Conservation (phyloP, 2,329 filamentous ascomycete genomes). For the Monosporascus sp. region DNA sequence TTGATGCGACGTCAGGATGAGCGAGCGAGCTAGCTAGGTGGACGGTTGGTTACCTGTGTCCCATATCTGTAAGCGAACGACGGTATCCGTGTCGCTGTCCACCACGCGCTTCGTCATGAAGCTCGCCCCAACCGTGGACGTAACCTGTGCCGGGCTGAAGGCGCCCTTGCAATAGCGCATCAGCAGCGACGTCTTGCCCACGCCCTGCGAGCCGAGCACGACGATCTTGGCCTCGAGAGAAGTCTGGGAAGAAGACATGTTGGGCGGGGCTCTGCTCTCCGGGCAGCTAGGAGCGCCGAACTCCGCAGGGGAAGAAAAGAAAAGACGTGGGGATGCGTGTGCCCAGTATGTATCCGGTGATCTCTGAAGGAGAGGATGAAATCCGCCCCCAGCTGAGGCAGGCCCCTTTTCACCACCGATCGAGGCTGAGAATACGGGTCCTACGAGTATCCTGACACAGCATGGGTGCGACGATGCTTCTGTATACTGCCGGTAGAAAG, state of each 20-base stretch:
- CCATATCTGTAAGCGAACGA: slow-evolving; percentile 92
- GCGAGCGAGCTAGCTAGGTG: background rate
- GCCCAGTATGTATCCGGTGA: background rate
- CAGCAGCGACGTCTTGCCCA: slow-evolving; percentile 74
- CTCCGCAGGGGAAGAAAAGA: background rate
- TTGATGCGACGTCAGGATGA: slow-evolving; percentile 5
- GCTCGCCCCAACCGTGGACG: slow-evolving; percentile 72
- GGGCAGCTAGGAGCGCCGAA: background rate
- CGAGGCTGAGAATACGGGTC: background rate
- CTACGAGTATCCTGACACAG: background rate
- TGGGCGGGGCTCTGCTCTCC: background rate
- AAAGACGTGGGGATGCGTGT: background rate
- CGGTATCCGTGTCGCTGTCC: slow-evolving; percentile 78
- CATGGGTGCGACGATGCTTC: background rate
- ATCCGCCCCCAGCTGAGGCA: background rate
- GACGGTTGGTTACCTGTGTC: slow-evolving; percentile 60
- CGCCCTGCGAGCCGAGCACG: slow-evolving; percentile 72
- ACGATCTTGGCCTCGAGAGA: slow-evolving; percentile 78
- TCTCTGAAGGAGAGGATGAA: background rate
- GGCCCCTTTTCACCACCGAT: background rate
- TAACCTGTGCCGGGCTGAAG: slow-evolving; percentile 59
- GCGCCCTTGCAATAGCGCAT: slow-evolving; percentile 70
- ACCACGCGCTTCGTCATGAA: slow-evolving; percentile 76
- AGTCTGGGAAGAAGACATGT: slow-evolving; percentile 62
- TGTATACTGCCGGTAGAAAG: too few relatives aligned